Evolutionary conservation across 2,329 filamentous ascomycete genomes (phyloP), one percentile per base, ranked within the genome.

Genomic region (Penicillium sp.): DNA sequence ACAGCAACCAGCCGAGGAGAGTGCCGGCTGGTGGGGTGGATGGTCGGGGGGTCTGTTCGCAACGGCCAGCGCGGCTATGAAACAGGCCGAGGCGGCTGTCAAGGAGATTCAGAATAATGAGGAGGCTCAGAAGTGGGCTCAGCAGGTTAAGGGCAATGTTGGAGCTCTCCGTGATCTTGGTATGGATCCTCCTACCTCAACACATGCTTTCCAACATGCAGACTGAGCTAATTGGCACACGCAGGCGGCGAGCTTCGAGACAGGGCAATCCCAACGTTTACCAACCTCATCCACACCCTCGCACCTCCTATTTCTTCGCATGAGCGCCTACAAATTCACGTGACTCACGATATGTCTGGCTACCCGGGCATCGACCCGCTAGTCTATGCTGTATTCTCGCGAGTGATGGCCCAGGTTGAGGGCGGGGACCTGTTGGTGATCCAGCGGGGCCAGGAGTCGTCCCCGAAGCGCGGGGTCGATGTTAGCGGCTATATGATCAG

Each of bases 361-460:
- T 98, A 98, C 68, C 93, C 93, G 3, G 91, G 88, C 17, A 82
- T 98, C 60, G 91, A 97, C 66, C 89, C 91, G 17, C 79, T 96
- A 48, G 88, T 97, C 61, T 88, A 97, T 71, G 80, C 80, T 51
- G 89, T 93, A 56, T 98, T 98, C 74, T 86, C 86, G 48, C 84
- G 89, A 46, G 90, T 98, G 63, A 98, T 98, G 93, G 81, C 89
- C n/a, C 93, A 98, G 72, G 93, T 98, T 40, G 93, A 98, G 72
- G 93, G 93, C 57, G 93, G 93, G 48, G 93, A 97, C 63, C 77
- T 98, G 17, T 78, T 97, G 47, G 93, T 98, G 48, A 83, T 97
- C 53, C 93, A 98, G 72, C 87, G 90, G 33, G 93, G 93, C 19
- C 86, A 88, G 53, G 93, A 97, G 70, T 87, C 84, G 43, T 80